Percentiles rank a stretch among this genome's conserved stretches.
phyloP scores from a whole-genome alignment of 164 flowering plant genomes.

The Pachysandra terminalis region DNA sequence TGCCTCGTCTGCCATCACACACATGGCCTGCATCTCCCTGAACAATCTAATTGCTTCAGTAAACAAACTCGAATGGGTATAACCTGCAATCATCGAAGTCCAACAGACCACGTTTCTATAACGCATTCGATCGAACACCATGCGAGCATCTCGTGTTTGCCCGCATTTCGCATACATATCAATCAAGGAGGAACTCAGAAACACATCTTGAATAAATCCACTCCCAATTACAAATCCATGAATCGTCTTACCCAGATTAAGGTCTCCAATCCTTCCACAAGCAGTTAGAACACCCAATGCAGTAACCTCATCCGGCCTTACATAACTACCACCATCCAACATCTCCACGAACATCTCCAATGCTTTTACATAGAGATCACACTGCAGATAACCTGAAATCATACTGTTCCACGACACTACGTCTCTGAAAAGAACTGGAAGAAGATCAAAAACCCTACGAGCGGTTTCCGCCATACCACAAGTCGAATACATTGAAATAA shows the following conservation, averaged over 20 bases:
- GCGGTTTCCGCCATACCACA: slow-evolving; percentile 20
- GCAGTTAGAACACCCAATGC: slow-evolving; percentile 24
- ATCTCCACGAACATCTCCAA: slow-evolving; percentile 20
- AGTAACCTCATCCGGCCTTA: slow-evolving; percentile 25
- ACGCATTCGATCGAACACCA: slow-evolving; percentile 22
- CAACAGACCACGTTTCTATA: slow-evolving; percentile 30
- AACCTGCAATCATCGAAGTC: slow-evolving; percentile 33
- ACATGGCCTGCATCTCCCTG: slow-evolving; percentile 28
- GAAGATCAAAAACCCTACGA: slow-evolving; percentile 19
- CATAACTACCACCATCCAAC: slow-evolving; percentile 4
- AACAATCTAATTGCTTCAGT: slow-evolving; percentile 29
- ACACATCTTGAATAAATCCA: slow-evolving; percentile 22
- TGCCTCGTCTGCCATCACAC: slow-evolving; percentile 20
- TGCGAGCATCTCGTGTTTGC: slow-evolving; percentile 15
- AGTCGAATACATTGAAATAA: slow-evolving; percentile 22
- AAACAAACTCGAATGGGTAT: slow-evolving; percentile 19
- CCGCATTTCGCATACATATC: slow-evolving; percentile 34
- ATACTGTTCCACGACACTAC: slow-evolving; percentile 35
- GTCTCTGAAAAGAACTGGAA: slow-evolving; percentile 21
- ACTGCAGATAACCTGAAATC: slow-evolving; percentile 29
- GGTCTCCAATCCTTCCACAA: slow-evolving; percentile 19
- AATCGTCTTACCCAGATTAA: slow-evolving; percentile 24
- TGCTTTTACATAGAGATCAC: slow-evolving; percentile 12
- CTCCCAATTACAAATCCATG: slow-evolving; percentile 19
- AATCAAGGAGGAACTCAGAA: slow-evolving; percentile 22